Evolutionary conservation across 805 yeast genomes (phyloP), one percentile per base, ranked within the genome.

Genomic region (Candida yuanshanica): DNA sequence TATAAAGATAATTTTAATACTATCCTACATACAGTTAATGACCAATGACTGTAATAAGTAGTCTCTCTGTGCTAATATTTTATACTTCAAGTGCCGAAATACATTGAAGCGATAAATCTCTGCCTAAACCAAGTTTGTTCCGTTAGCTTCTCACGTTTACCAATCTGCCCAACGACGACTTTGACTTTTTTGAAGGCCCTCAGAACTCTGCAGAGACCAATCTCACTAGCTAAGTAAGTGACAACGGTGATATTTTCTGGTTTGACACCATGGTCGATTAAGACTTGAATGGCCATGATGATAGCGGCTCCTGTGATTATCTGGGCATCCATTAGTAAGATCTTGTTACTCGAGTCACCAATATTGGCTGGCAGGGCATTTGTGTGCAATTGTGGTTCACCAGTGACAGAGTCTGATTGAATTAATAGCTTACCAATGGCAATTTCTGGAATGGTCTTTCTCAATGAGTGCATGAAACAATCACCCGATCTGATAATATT

Each of bases 341-440:
- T 77, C 45, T 74, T 76, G 25, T 53, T 53, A 23, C 49, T 58
- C 1, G 36, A 21, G 1, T 47, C 43, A 4, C 39, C 46, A 13
- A 67, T 51, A 9, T 53, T 53, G 0, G 50, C 50, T 0, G 97
- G 96, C 29, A 91, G 62, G 20, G 77, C 74, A 48, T 83, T 83
- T n/a, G 81, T 78, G 59, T 90, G 96, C 45, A 93, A 69, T 56
- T 83, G 90, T 1, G 99, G 98, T 63, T 91, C 98, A 8, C 98
- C 98, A 0, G 98, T 90, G 18, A 69, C 63, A 0, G 93, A 70
- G 59, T 90, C 96, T 7, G 95, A 81, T 62, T 89, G 96, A 52
- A 91, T 89, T 36, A 91, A 66, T 20, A 91, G 59, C 55, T 90
- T 86, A 0, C 99, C 98, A 26, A 88, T 71, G 10, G 77, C 72